These are phyloP conservation scores for Neofusicoccum laricinum DNA, from an alignment of 2,329 filamentous ascomycete genomes.

Conservation along the genomic window DNA sequence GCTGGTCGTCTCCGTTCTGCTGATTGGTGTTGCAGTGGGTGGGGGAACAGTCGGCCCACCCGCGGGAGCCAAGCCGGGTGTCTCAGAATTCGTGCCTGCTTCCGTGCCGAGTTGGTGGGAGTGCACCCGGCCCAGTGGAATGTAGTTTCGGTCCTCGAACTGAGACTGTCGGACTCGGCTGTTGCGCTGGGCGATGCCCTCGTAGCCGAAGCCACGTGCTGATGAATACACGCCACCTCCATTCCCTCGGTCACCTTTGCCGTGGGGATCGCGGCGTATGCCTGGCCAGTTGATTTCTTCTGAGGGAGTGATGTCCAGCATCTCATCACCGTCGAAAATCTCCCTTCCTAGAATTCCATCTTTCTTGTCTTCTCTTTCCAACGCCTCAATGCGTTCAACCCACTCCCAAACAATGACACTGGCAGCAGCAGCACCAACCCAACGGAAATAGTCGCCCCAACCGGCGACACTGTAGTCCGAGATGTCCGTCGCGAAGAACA, in stretches of 20 bases:
- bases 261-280: constrained; percentile 36
- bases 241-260: constrained; percentile 31
- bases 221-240: constrained; percentile 19
- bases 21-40: constrained; percentile 54
- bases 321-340: constrained; percentile 91
- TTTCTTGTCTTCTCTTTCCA: constrained; percentile 91
- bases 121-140: constrained; percentile 16
- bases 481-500: constrained; percentile 92
- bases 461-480: constrained; percentile 79
- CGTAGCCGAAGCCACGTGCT: constrained; percentile 24
- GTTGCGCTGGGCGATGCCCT: constrained; percentile 29
- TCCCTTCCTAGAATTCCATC: constrained; percentile 88
- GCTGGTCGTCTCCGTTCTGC: constrained; percentile 59
- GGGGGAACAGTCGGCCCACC: constrained; percentile 40
- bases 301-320: constrained; percentile 67
- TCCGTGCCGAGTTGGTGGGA: constrained; percentile 7
- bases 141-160: constrained; percentile 14
- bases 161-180: constrained; percentile 23
- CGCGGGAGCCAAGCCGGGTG: not conserved
- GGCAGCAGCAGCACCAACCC: constrained; percentile 91
- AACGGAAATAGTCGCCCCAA: constrained; percentile 93
- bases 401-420: constrained; percentile 99
- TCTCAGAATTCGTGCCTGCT: not conserved
- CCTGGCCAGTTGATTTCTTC: constrained; percentile 54
- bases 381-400: constrained; percentile 90